Percentiles rank a stretch among this genome's conserved stretches.
These are phyloP conservation scores for Termitomyces sp. DNA, from an alignment of 768 basidiomycete genomes.

Conservation along the genomic window DNA sequence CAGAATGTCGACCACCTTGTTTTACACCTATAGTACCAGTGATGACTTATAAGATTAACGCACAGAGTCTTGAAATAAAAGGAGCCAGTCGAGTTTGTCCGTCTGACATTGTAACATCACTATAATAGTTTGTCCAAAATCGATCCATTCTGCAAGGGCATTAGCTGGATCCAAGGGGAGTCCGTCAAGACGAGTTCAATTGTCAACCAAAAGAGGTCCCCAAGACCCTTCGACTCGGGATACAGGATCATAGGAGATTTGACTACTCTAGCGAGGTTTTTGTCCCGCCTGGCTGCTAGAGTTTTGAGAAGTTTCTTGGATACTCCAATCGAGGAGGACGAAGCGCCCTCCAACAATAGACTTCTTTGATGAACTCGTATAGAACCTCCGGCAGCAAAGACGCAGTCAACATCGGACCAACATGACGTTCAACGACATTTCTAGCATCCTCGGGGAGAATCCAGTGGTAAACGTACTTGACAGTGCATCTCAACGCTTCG, in stretches of 20 bases:
- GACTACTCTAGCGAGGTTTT: not conserved
- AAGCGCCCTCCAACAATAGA: not conserved
- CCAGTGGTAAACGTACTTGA: constrained; percentile 5
- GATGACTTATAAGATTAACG: too few relatives aligned
- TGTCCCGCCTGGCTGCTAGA: not conserved
- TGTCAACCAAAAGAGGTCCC: too few relatives aligned
- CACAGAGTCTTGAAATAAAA: not conserved
- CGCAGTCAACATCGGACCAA: not conserved
- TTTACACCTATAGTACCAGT: too few relatives aligned
- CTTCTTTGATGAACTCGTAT: not conserved
- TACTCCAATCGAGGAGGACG: not conserved
- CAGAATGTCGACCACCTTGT: too few relatives aligned
- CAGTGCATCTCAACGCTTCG: not conserved
- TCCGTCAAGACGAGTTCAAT: too few relatives aligned
- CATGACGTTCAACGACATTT: not conserved
- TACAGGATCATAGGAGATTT: not conserved
- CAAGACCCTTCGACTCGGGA: not conserved
- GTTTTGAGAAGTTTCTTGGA: not conserved
- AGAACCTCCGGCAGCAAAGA: not conserved
- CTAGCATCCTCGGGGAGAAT: not conserved
- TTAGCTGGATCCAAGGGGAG: too few relatives aligned
- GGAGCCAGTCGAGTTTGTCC: too few relatives aligned
- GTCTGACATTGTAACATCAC: too few relatives aligned
- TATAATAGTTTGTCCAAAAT: not conserved
- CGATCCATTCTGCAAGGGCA: not conserved